Evolutionary conservation across 2,329 filamentous ascomycete genomes (phyloP), one percentile per base, ranked within the genome.

Genomic region (Claviceps purpurea): DNA sequence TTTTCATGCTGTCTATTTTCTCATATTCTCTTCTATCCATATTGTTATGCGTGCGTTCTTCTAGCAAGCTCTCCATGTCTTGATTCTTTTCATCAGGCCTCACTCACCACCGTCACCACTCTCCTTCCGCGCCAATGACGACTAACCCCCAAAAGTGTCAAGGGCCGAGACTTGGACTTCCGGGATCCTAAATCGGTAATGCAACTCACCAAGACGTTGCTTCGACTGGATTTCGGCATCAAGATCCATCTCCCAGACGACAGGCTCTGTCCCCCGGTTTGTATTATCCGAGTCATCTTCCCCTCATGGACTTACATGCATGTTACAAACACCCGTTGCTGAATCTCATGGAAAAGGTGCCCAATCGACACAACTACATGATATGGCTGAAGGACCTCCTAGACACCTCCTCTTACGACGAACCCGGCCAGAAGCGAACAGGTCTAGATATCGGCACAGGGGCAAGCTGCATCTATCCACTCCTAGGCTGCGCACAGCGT

Each of bases 371-470:
- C 65, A 93, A 91, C 62, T 98, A 98, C 65, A 80, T 97, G 20
- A 71, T 90, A 8, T 97, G 90, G 89, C 72, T 97, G 1, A 89
- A 95, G 61, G 75, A 77, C 3, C 76, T 98, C 0, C 64, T 97
- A 6, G 89, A 95, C 61, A 83, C 81, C 1, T 85, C 83, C 0
- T 71, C 70, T 0, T 84, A 80, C 57, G 68, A 75, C 2, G 61
- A 65, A 2, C 62, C 65, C 2, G 63, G 62, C 0, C 70, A 77
- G n/a, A 68, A 74, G 43, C 72, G 89, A 2, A 64, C 76, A 0
- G 90, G 91, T 0, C 69, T 95, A 2, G 90, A 95, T 58, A 84
- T 96, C 56, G 93, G 93, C 42, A 94, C 89, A 1, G 93, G 93
- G 2, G 87, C 91, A 16, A 94, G 88, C 59, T 85, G 85, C 60